Evolutionary conservation across 208 protist species (phyloP), one percentile per base, ranked within the genome.

Genomic region (Porcisia deanei): DNA sequence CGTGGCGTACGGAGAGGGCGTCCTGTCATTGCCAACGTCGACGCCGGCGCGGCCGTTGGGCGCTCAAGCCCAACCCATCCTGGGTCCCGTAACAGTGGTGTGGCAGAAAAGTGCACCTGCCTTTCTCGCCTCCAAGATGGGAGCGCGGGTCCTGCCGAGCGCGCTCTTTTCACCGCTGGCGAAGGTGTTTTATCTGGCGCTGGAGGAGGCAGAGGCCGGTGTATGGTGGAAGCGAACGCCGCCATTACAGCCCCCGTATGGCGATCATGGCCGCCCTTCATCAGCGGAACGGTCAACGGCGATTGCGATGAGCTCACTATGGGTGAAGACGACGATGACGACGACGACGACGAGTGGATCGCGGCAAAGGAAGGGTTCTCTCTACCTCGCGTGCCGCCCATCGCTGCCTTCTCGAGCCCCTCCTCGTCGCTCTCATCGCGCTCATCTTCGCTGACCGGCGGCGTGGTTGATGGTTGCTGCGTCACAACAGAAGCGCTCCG

Each of bases 1-100:
- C 67, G 55, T 45, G 77, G 72, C n/a, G 77, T 82, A 2, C 41
- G 72, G 30, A 71, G 57, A 54, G 72, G 47, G 53, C 53, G 34
- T 18, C 68, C 66, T 20, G 43, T 39, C n/a, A 18, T 18, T 3
- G 16, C 22, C 66, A 16, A 39, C 66, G 47, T 8, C 30, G 43
- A 20, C 14, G 66, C 47, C 66, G 66, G 12, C 22, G 16, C 43
- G 22, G 47, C 54, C 1, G 41, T 10, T 2, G 43, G 43, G 6
- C 47, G 16, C 43, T n/a, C 54, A 16, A 9, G 25, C 16, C 47
- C 25, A 41, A 25, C 2, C 16, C 37, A 57, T 0, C 6, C 47
- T 10, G 47, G 12, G 25, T 14, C 47, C 41, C 1, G 9, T 12
- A 5, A 5, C 9, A 41, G 16, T 12, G 66, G 49, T 14, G 25